These are phyloP conservation scores for Talaromyces sp. DNA, from an alignment of 2,329 filamentous ascomycete species.

Conservation along the genomic window DNA sequence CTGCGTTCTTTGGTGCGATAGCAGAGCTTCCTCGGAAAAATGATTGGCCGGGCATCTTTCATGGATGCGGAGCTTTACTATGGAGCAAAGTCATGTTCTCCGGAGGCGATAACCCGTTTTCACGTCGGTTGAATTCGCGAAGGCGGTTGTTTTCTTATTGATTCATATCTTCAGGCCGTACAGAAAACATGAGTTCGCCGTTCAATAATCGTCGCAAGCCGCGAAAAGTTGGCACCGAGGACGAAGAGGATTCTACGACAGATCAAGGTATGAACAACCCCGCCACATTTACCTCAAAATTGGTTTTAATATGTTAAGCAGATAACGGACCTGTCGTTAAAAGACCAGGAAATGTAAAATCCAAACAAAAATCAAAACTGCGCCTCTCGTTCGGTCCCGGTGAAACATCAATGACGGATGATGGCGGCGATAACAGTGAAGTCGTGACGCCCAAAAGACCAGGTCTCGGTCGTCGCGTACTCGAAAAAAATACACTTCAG, in stretches of 20 bases:
- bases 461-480: slow-evolving; percentile 59
- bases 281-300: neutral
- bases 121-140: neutral
- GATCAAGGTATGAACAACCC: slow-evolving; percentile 42
- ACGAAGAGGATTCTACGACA: slow-evolving; percentile 48
- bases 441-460: slow-evolving; percentile 59
- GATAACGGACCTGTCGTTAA: slow-evolving; percentile 51
- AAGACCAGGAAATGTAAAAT: slow-evolving; percentile 48
- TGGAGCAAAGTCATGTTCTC: neutral
- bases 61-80: slow-evolving; percentile 20
- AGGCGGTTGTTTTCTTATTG: neutral
- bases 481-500: slow-evolving; percentile 65
- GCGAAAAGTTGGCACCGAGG: slow-evolving; percentile 69
- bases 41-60: slow-evolving; percentile 31
- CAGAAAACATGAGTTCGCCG: slow-evolving; percentile 54
- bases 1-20: slow-evolving; percentile 24
- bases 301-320: slow-evolving; percentile 27
- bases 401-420: slow-evolving; percentile 53
- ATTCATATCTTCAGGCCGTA: neutral
- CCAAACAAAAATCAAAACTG: slow-evolving; percentile 69
- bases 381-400: slow-evolving; percentile 73
- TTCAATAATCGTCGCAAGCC: slow-evolving; percentile 63
- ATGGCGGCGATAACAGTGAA: slow-evolving; percentile 50
- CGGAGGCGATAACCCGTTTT: neutral
- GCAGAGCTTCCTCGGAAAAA: slow-evolving; percentile 32